Base-by-base conservation (phyloP, 129 eudicot species). In the Apium graveolens region DNA sequence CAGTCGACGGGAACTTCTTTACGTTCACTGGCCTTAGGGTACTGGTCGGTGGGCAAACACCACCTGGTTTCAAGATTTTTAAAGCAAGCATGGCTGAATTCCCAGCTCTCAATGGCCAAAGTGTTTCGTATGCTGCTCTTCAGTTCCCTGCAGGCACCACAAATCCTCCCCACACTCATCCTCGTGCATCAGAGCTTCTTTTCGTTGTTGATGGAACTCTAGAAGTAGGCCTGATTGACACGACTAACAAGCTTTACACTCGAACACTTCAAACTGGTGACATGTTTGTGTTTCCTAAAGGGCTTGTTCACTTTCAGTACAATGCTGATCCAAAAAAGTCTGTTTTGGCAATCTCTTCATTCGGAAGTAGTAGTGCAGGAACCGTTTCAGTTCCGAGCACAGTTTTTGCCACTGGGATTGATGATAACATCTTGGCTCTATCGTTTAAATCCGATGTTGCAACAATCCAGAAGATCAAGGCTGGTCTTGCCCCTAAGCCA, bases 111-210 rank as follows among this genome's bases (percentile, higher is more conserved):
- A 57, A 57, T 57, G 65, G 65, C 14, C 65, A 57, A n/a, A 57
- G 65, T 57, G 65, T 57, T 57, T 57, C 65, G 31, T 57, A n/a
- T 57, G 65, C 65, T n/a, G 65, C 65, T 57, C 62, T 20, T 53
- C 27, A 20, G 27, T 18, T 49, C 18, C 57, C 57, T 2, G 0
- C n/a, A 6, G 57, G 57, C n/a, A 18, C 57, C 0, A 18, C 57
- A 18, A 49, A 49, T 49, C 57, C 57, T 49, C 57, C 57, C 10
- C n/a, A 49, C n/a, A 49, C 57, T 49, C 57, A 49, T n/a, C 57
- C 57, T 49, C 57, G 57, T 49, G 57, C 57, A 49, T 49, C 57
- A 17, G 57, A 49, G 57, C 57, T 49, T 49, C 57, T 49, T 49
- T 49, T 49, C 24, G 57, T 49, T 46, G 57, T 49, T 49, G 57